A percentile compares a stretch with the other conserved stretches of the same genome.
Conservation (phyloP, 192 early-diverging fungal genomes). For the Coemansia sp. region DNA sequence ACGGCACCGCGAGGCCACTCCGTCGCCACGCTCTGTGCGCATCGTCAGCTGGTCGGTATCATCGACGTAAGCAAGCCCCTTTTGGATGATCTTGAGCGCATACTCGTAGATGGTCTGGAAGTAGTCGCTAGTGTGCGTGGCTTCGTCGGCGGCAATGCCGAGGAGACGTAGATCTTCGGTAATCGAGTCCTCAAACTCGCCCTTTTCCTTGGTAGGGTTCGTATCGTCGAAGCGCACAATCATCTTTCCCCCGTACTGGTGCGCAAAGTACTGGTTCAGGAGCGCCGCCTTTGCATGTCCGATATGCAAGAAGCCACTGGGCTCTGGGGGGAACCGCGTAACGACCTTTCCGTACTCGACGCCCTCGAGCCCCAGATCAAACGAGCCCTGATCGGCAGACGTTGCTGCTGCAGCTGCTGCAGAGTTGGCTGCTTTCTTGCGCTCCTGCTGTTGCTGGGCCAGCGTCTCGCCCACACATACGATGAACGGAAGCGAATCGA, state of each 20-base stretch:
- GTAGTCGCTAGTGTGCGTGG: conserved; percentile 90
- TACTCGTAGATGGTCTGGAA: conserved; percentile 87
- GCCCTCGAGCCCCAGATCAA: conserved; percentile 86
- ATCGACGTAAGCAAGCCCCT: conserved; percentile 91
- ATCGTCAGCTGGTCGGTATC: conserved; percentile 86
- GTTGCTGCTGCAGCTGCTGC: conserved; percentile 12
- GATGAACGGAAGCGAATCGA: conserved; percentile 62
- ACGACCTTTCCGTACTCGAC: conserved; percentile 87
- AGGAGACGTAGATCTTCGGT: conserved; percentile 90
- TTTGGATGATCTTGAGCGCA: conserved; percentile 81
- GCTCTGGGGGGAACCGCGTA: conserved; percentile 98
- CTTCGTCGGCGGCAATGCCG: conserved; percentile 73
- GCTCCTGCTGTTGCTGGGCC: conserved; percentile 10
- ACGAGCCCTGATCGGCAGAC: conserved; percentile 80
- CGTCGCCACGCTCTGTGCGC: conserved; percentile 80
- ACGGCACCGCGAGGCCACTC: conserved; percentile 80
- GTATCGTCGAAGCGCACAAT: conserved; percentile 98
- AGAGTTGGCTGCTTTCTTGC: conserved; percentile 7
- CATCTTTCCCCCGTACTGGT: conserved; percentile 84
- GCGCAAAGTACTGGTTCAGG: conserved; percentile 96
- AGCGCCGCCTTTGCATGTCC: conserved; percentile 99
- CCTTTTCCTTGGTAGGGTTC: conserved; percentile 96
- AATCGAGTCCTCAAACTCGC: conserved; percentile 94
- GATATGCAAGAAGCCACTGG: conserved; percentile 97
- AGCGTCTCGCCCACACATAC: conserved; percentile 37